Evolutionary conservation across 169 alveolate genomes (phyloP).

Genomic region (Plasmodium inui): DNA sequence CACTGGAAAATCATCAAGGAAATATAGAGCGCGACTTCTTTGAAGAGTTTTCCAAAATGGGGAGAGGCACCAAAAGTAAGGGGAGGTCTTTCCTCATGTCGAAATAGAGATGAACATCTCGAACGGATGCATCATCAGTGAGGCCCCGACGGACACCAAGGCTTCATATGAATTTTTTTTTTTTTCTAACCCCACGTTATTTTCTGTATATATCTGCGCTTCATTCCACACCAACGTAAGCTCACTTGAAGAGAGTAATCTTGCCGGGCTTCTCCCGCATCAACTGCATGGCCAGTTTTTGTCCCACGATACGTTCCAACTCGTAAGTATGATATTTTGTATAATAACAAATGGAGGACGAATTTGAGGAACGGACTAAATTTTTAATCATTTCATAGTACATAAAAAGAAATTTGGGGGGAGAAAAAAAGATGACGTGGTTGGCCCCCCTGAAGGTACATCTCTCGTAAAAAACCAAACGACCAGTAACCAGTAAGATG

Average conservation of each 20-base stretch:
- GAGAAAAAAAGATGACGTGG: constrained; percentile 62
- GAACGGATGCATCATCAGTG: neutral
- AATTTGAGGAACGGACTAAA: constrained; percentile 16
- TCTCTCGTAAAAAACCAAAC: constrained; percentile 66
- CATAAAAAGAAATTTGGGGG: constrained; percentile 63
- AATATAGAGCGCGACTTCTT: neutral
- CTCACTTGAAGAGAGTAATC: constrained; percentile 79
- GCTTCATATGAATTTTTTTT: neutral
- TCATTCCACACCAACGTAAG: neutral
- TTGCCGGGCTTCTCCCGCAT: constrained; percentile 79
- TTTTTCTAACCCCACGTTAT: neutral
- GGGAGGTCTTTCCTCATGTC: neutral
- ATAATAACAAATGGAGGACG: constrained; percentile 80
- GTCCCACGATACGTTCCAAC: constrained; percentile 84
- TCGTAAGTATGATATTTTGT: constrained; percentile 81
- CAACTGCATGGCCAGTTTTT: constrained; percentile 61
- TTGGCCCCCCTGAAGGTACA: constrained; percentile 71
- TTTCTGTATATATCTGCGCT: neutral
- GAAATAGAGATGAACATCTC: neutral
- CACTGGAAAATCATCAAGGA: constrained; percentile 55
- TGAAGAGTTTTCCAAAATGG: neutral
- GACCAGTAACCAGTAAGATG: constrained; percentile 60
- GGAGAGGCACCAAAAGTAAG: neutral
- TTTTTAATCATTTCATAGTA: constrained; percentile 65
- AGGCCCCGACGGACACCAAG: neutral